Evolutionary conservation across 2,329 filamentous ascomycete genomes (phyloP), one percentile per base, ranked within the genome.

Genomic region (Cyphellophora europaea): DNA sequence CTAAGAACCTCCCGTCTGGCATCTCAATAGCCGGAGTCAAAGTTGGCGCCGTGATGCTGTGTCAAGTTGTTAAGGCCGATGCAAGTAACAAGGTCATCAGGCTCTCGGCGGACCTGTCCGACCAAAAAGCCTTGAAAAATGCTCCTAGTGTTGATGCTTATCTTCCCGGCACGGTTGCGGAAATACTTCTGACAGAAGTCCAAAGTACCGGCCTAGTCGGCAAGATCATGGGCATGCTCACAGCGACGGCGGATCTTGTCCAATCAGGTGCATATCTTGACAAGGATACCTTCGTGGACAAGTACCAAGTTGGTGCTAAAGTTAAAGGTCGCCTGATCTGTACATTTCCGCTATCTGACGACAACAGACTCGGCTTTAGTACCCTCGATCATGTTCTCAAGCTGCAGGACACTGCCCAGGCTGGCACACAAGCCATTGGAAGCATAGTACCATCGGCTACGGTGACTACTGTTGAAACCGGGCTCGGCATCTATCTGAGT

Each of bases 111-210:
- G 74, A 86, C 49, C 66, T 74, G 27, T 27, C 40, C n/a, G 36
- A 30, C 18, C 33, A 32, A 11, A n/a, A 27, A n/a, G 73, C 71
- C 38, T 69, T 93, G 3, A 71, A 69, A 18, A 78, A 83, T 27
- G 88, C 88, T 1, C 86, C 86, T 6, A 93, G 84, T 0, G 82
- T 98, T 53, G 86, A 88, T 55, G 75, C 83, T 5, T 94, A 93
- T 60, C 71, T 95, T 5, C 91, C 93, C 2, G 93, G 91, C 46
- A 91, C 86, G n/a, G 78, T 81, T 5, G 85, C 87, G 21, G 87
- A 94, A 48, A 69, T 95, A 8, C 67, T 96, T 32, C 63, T 98
- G 23, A 81, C 83, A 2, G 82, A 91, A 30, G 75, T 82, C 11
- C 77, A 79, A 8, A 60, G 71, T 10, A 76, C 73, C 44, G 91